Conservation (phyloP, 2,329 filamentous ascomycete genomes). For the Pestalotiopsis fici region DNA sequence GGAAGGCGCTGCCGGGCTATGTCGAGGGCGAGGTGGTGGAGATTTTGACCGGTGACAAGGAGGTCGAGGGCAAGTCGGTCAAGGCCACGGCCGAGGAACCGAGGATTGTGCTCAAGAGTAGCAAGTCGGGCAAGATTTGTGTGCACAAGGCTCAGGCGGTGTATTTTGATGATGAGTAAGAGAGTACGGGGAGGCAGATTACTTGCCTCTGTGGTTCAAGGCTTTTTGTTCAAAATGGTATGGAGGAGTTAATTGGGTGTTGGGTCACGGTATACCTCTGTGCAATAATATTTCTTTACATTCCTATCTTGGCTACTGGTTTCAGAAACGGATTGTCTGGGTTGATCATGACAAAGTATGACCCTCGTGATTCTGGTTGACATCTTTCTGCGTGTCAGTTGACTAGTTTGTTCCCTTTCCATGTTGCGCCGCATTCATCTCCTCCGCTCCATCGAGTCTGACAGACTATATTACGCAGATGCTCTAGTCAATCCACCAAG, state of each 20-base stretch:
- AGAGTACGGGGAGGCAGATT: background rate
- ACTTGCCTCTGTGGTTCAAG: background rate
- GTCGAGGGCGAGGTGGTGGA: conserved; percentile 18
- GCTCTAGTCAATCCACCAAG: conserved; percentile 10
- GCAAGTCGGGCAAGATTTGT: conserved; percentile 14
- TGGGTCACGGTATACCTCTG: background rate
- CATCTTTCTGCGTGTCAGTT: no score
- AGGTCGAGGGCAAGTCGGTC: conserved; percentile 14
- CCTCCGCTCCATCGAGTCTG: background rate
- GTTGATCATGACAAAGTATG: no score
- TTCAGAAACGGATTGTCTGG: background rate
- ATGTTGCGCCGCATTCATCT: background rate
- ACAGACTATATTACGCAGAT: background rate
- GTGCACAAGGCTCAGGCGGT: conserved; percentile 19
- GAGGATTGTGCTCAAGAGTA: conserved; percentile 13
- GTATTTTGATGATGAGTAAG: conserved; percentile 11
- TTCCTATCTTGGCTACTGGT: background rate
- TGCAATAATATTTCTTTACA: background rate
- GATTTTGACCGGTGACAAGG: conserved; percentile 7
- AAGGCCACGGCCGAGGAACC: conserved; percentile 15
- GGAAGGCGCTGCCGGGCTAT: conserved; percentile 14
- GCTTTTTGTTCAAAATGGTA: background rate
- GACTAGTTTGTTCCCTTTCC: no score
- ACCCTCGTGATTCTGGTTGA: no score
- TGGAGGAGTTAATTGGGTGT: background rate